These are phyloP conservation scores for Erythrobasidium hasegawianum DNA, from an alignment of 1,284 basidiomycete genomes.

Conservation along the genomic window DNA sequence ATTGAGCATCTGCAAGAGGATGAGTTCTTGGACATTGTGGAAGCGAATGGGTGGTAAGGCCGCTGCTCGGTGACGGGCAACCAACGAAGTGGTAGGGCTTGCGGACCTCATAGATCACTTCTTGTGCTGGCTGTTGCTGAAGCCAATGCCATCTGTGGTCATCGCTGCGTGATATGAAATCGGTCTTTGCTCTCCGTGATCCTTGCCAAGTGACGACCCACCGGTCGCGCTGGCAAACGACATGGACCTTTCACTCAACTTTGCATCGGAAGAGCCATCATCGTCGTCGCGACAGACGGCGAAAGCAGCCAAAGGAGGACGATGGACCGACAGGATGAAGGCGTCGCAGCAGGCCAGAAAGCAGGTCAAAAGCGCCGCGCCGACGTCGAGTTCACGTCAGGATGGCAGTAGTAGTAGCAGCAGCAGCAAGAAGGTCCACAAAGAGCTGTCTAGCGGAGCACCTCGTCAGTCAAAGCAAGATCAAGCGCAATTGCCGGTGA, in stretches of 20 bases:
- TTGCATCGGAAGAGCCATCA: conserved; percentile 21
- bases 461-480: conserved; percentile 5
- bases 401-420: neutral
- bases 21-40: neutral
- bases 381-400: neutral
- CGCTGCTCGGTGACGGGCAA: too few relatives aligned
- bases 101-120: too few relatives aligned
- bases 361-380: neutral
- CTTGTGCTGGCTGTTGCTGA: too few relatives aligned
- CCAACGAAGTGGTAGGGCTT: too few relatives aligned
- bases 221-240: too few relatives aligned
- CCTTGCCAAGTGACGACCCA: neutral
- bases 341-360: conserved; percentile 34
- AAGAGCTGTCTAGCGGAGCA: neutral
- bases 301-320: conserved; percentile 34
- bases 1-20: conserved; percentile 20
- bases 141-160: too few relatives aligned
- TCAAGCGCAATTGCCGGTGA: neutral
- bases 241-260: conserved; percentile 34
- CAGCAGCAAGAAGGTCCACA: neutral
- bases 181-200: neutral
- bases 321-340: conserved; percentile 43
- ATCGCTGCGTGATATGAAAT: too few relatives aligned
- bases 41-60: neutral
- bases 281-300: neutral